Evolutionary conservation across 345 rosid genomes (phyloP).

Genomic region (Corchorus olitorius): DNA sequence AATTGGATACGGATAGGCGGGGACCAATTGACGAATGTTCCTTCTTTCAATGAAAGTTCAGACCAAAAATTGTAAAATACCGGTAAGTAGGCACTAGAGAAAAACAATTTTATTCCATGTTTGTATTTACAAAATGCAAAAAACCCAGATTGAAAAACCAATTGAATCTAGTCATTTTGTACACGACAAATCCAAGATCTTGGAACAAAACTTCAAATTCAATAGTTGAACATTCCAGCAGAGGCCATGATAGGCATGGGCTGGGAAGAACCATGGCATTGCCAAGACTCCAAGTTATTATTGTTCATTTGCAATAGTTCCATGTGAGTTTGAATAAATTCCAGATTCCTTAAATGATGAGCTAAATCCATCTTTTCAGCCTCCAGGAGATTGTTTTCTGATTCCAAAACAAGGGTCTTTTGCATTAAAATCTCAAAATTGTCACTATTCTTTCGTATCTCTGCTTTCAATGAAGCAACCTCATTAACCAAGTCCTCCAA

Average conservation of each 20-base stretch:
- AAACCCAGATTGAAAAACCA: neutral
- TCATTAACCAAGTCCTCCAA: slow-evolving; percentile 9
- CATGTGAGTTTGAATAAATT: neutral
- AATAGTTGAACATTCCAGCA: neutral
- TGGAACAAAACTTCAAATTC: neutral
- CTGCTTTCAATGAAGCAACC: neutral
- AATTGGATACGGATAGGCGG: neutral
- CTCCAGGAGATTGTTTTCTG: slow-evolving; percentile 7
- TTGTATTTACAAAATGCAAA: neutral
- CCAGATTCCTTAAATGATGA: slow-evolving; percentile 3
- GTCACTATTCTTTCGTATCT: neutral
- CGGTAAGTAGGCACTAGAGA: neutral
- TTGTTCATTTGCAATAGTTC: neutral
- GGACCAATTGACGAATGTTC: too few species aligned
- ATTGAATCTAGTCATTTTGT: neutral
- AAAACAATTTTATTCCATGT: neutral
- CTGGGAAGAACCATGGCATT: slow-evolving; percentile 13
- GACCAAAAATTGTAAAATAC: too few species aligned
- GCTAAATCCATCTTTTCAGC: slow-evolving; percentile 3
- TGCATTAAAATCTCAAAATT: slow-evolving; percentile 1
- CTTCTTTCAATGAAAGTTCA: too few species aligned
- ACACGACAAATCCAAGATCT: neutral
- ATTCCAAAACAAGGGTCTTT: neutral
- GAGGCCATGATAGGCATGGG: neutral
- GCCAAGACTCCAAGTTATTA: neutral